Percentiles rank a stretch among this genome's conserved stretches.
Conservation (phyloP, 306 rosid species). For the Trichosanthes cucumerina region DNA sequence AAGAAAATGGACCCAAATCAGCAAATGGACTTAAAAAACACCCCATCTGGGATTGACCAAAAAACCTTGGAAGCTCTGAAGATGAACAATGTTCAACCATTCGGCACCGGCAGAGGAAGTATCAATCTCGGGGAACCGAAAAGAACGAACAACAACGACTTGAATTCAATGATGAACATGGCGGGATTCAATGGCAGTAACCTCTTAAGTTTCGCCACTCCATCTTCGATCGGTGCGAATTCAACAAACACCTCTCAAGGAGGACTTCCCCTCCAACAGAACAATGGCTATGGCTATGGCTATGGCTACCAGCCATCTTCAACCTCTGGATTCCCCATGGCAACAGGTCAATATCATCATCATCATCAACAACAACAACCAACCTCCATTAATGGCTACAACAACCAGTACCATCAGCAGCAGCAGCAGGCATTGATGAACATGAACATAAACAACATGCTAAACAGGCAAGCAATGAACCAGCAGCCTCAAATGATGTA, state of each 20-base stretch:
- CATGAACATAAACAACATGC: conserved; percentile 45
- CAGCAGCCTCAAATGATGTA: conserved; percentile 79
- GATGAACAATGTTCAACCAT: conserved; percentile 31
- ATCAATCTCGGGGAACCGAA: conserved; percentile 39
- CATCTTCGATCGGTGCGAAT: conserved; percentile 32
- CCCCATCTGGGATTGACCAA: conserved; percentile 35
- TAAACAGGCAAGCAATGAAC: conserved; percentile 47
- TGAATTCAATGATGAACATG: conserved; percentile 58
- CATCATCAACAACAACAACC: background rate
- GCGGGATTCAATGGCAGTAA: conserved; percentile 60
- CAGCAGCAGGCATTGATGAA: conserved; percentile 37
- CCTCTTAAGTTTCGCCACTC: conserved; percentile 15
- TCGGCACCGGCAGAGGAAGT: background rate
- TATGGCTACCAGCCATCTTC: conserved; percentile 15
- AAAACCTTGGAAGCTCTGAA: conserved; percentile 57
- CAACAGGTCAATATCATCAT: conserved; percentile 35
- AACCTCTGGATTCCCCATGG: conserved; percentile 14
- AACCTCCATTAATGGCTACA: background rate
- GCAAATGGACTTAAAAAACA: conserved; percentile 31
- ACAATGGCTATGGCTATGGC: conserved; percentile 21
- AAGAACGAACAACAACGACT: conserved; percentile 34
- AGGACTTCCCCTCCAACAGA: conserved; percentile 35
- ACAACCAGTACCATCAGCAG: background rate
- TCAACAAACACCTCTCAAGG: conserved; percentile 37
- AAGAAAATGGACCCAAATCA: conserved; percentile 36